Evolutionary conservation across 2,329 filamentous ascomycete genomes (phyloP).

Genomic region (Ophiostoma sp.): DNA sequence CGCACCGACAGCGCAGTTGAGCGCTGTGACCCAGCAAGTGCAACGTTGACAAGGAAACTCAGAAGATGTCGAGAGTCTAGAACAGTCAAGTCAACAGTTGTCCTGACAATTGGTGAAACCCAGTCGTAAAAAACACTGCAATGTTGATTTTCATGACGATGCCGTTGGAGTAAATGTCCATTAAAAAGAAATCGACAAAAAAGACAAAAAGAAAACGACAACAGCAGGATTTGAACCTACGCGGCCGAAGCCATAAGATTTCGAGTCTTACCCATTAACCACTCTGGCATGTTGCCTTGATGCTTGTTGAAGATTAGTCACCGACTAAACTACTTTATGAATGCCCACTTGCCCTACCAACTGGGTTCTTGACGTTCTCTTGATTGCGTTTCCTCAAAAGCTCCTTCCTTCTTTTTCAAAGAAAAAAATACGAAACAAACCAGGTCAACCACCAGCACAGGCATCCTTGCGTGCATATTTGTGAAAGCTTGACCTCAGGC

Average conservation of each 20-base stretch:
- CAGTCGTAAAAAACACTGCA: no score
- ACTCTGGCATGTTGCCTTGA: constrained; percentile 17
- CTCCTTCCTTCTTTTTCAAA: neutral
- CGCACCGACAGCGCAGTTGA: neutral
- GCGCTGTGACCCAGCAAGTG: neutral
- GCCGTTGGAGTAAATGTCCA: no score
- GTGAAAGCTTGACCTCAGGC: neutral
- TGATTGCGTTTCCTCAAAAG: neutral
- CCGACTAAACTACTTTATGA: neutral
- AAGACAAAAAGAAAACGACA: constrained; percentile 2
- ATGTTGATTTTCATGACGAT: no score
- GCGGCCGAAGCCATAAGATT: constrained; percentile 19
- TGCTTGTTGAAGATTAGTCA: neutral
- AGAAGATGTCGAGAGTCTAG: neutral
- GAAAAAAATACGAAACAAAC: no score
- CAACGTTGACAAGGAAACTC: neutral
- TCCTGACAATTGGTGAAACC: neutral
- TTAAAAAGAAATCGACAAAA: neutral
- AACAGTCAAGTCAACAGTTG: neutral
- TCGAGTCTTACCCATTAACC: constrained; percentile 20
- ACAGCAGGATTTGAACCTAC: constrained; percentile 19
- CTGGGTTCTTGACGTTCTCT: no score
- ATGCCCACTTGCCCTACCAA: no score
- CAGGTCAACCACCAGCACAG: neutral
- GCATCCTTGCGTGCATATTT: constrained; percentile 11